Conservation (phyloP, 2,329 filamentous ascomycete genomes). For the Cytospora schulzeri region DNA sequence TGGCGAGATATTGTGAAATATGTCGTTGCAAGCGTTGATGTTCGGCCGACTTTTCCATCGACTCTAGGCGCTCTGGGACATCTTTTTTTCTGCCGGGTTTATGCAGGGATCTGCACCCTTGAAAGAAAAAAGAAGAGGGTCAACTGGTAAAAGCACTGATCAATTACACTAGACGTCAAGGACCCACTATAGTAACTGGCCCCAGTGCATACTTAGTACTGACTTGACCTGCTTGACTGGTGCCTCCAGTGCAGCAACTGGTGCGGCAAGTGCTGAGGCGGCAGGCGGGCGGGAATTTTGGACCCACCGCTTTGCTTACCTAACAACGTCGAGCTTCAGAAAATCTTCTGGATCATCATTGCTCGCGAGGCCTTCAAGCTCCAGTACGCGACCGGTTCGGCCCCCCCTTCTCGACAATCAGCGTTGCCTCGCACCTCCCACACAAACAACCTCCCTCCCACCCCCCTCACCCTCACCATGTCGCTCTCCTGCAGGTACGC, state of each 20-base stretch:
- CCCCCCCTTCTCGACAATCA: constrained; percentile 9
- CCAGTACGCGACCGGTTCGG: constrained; percentile 10
- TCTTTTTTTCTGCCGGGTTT: constrained; percentile 34
- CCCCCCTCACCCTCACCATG: constrained; percentile 44
- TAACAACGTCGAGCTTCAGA: constrained; percentile 27
- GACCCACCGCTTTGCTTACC: constrained; percentile 20
- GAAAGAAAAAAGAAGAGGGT: too few species aligned
- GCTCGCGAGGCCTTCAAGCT: constrained; percentile 14
- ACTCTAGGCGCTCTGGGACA: constrained; percentile 18
- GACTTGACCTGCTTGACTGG: too few species aligned
- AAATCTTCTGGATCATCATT: constrained; percentile 28
- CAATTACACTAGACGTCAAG: too few species aligned
- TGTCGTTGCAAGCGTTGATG: constrained; percentile 23
- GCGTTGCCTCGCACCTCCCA: constrained; percentile 15
- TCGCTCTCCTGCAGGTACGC: constrained; percentile 64
- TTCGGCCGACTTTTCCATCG: constrained; percentile 21
- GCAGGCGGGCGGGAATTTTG: constrained; percentile 16
- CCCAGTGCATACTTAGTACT: too few species aligned
- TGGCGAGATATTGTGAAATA: constrained; percentile 32
- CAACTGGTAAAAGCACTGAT: too few species aligned
- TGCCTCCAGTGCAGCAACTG: too few species aligned
- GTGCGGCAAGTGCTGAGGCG: too few species aligned
- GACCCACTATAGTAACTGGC: too few species aligned
- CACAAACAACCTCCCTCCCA: too few species aligned
- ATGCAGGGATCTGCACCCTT: constrained; percentile 20